These are phyloP conservation scores for Durio zibethinus DNA, from an alignment of 345 rosid species.

Conservation along the genomic window DNA sequence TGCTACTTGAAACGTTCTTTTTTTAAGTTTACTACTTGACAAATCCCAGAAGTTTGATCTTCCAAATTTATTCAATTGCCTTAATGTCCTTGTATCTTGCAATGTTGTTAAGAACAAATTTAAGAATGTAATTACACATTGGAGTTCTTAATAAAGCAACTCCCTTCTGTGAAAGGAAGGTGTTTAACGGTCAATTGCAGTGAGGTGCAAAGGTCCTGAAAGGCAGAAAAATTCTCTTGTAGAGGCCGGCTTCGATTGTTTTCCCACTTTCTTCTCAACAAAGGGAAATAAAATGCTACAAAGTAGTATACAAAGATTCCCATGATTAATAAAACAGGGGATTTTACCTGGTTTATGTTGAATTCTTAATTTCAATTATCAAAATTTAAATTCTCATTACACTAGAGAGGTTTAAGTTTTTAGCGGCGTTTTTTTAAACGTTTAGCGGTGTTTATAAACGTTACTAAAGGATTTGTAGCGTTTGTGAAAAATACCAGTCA, in stretches of 20 bases:
- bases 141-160: not conserved
- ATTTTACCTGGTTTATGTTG: too few species aligned
- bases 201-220: constrained; percentile 56
- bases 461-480: too few species aligned
- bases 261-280: not conserved
- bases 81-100: not conserved
- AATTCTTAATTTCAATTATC: too few species aligned
- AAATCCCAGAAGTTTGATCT: not conserved
- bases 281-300: not conserved
- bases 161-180: not conserved
- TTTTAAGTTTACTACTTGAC: not conserved
- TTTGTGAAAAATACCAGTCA: too few species aligned
- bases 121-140: not conserved
- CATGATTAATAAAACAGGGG: not conserved
- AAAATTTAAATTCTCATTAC: too few species aligned
- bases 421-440: too few species aligned
- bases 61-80: not conserved
- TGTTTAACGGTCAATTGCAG: constrained; percentile 53
- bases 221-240: constrained; percentile 41
- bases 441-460: too few species aligned
- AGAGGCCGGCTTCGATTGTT: constrained; percentile 19
- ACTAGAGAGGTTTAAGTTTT: too few species aligned
- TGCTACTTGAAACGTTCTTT: too few species aligned
- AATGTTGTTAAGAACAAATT: not conserved
- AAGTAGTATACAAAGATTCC: not conserved